Percentiles rank a stretch among this genome's conserved stretches.
Evolutionary conservation across 345 rosid genomes (phyloP).

Genomic region (Ailanthus altissimus): DNA sequence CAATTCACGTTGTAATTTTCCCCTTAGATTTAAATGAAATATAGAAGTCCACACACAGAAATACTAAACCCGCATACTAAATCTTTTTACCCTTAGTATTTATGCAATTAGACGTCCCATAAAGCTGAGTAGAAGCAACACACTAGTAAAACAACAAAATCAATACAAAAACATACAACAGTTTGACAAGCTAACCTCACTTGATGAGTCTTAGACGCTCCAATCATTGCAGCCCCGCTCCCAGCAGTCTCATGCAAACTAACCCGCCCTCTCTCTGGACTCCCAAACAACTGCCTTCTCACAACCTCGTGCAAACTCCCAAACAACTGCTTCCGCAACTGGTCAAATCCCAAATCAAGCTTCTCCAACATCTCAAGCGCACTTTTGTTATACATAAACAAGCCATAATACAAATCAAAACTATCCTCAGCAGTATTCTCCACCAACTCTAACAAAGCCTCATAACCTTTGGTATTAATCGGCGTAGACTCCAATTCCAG

Average conservation of each 20-base stretch:
- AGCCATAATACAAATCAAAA: conserved; percentile 75
- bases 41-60: background rate
- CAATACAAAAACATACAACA: background rate
- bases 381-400: conserved; percentile 64
- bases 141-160: background rate
- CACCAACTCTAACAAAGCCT: conserved; percentile 50
- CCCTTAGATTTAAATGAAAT: background rate
- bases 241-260: background rate
- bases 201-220: background rate
- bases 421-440: conserved; percentile 61
- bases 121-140: background rate
- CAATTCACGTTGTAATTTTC: background rate
- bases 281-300: conserved; percentile 46
- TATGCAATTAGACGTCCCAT: background rate
- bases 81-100: background rate
- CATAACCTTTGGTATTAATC: conserved; percentile 56
- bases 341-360: conserved; percentile 63
- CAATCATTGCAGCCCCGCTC: conserved; percentile 16
- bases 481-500: conserved; percentile 56
- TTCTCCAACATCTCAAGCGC: conserved; percentile 69
- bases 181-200: conserved; percentile 12
- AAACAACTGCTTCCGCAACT: conserved; percentile 57
- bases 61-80: background rate
- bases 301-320: conserved; percentile 51
- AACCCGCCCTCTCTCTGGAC: background rate